Evolutionary conservation across 1,139 yeast species (phyloP).

Genomic region (Sugiyamaella pinicola): DNA sequence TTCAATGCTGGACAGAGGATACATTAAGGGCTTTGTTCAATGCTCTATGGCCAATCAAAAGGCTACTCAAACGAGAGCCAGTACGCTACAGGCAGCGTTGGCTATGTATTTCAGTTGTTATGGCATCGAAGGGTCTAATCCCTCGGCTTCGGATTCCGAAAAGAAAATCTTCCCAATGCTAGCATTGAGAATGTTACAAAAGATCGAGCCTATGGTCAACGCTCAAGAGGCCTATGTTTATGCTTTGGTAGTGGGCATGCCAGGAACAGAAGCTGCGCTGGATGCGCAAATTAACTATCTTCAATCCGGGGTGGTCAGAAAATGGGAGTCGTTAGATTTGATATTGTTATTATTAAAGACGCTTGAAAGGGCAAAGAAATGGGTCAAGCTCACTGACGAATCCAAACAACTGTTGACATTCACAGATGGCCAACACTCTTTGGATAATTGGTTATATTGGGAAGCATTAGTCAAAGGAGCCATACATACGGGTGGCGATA

Average conservation of each 20-base stretch:
- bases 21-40: constrained; percentile 41
- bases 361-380: constrained; percentile 47
- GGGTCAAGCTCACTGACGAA: constrained; percentile 47
- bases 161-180: constrained; percentile 55
- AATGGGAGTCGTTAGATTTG: constrained; percentile 58
- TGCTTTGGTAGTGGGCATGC: constrained; percentile 49
- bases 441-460: constrained; percentile 45
- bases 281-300: constrained; percentile 44
- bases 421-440: constrained; percentile 25
- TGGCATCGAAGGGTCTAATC: constrained; percentile 1
- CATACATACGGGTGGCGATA: constrained; percentile 37
- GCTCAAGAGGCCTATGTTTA: constrained; percentile 65
- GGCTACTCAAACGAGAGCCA: constrained; percentile 39
- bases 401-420: constrained; percentile 29
- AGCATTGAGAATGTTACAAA: constrained; percentile 57
- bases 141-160: constrained; percentile 41
- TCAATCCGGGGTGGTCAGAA: constrained; percentile 38
- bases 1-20: constrained; percentile 38
- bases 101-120: constrained; percentile 25
- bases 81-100: constrained; percentile 52
- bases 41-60: constrained; percentile 42
- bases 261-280: constrained; percentile 34
- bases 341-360: constrained; percentile 55
- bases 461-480: constrained; percentile 50
- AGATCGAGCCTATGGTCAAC: constrained; percentile 47